phyloP scores from a whole-genome alignment of 192 early-diverging fungal genomes.

The Umbelopsis isabellina region DNA sequence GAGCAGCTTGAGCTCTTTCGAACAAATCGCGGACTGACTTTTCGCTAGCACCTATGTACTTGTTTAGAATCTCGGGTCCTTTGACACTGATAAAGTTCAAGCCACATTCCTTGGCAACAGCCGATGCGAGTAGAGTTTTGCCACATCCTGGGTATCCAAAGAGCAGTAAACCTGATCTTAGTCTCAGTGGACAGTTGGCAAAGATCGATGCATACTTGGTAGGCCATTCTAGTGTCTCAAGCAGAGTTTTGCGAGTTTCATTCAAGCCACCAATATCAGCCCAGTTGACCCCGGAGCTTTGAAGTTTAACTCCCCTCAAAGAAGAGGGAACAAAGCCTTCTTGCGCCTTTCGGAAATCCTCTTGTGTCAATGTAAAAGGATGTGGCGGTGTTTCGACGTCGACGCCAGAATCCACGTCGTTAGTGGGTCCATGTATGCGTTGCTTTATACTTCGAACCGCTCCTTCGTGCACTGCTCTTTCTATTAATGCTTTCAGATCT shows the following conservation, averaged over 20 bases:
- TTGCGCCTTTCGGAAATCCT: slow-evolving; percentile 76
- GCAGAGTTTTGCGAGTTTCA: slow-evolving; percentile 76
- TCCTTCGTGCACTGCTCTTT: slow-evolving; percentile 82
- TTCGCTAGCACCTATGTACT: slow-evolving; percentile 98
- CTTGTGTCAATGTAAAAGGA: slow-evolving; percentile 47
- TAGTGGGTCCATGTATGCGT: slow-evolving; percentile 7
- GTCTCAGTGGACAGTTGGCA: slow-evolving; percentile 81
- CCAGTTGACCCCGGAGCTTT: slow-evolving; percentile 80
- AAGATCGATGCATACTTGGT: slow-evolving; percentile 92
- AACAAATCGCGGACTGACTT: slow-evolving; percentile 94
- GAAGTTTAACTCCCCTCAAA: slow-evolving; percentile 78
- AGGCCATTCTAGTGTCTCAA: slow-evolving; percentile 96
- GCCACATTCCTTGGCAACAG: slow-evolving; percentile 95
- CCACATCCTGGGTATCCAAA: slow-evolving; percentile 99
- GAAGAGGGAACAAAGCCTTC: slow-evolving; percentile 80
- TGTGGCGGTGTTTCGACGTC: slow-evolving; percentile 30
- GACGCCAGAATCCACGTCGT: not conserved
- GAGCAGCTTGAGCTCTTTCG: slow-evolving; percentile 89
- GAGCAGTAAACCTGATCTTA: slow-evolving; percentile 90
- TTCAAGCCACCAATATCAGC: slow-evolving; percentile 85
- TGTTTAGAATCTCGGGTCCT: slow-evolving; percentile 96
- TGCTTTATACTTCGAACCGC: slow-evolving; percentile 66
- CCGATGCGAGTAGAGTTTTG: slow-evolving; percentile 94
- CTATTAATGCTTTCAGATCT: slow-evolving; percentile 77
- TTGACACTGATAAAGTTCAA: slow-evolving; percentile 97